These are phyloP conservation scores for Phytophthora podocarpi DNA, from an alignment of 352 stramenopile species.

Conservation along the genomic window DNA sequence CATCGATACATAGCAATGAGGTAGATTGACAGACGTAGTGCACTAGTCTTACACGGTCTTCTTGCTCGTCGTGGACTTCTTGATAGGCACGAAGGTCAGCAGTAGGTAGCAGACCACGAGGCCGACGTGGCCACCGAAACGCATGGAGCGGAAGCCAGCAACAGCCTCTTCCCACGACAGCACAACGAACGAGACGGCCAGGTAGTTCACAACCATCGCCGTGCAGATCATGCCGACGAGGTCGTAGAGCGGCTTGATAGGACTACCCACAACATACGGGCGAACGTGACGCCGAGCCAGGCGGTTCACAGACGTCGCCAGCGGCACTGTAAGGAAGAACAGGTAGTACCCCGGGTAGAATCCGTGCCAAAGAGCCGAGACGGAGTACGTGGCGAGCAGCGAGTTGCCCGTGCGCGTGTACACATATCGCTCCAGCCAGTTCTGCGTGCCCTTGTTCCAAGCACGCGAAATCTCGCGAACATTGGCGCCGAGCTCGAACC, in stretches of 20 bases:
- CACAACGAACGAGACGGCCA: conserved; percentile 74
- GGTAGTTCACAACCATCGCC: conserved; percentile 70
- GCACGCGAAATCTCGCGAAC: conserved; percentile 86
- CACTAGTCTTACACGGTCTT: conserved; percentile 34
- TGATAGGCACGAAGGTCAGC: conserved; percentile 46
- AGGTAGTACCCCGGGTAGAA: conserved; percentile 99
- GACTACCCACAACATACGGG: conserved; percentile 48
- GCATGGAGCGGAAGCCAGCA: conserved; percentile 55
- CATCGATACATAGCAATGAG: conserved; percentile 22
- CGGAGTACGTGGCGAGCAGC: conserved; percentile 93
- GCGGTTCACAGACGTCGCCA: conserved; percentile 75
- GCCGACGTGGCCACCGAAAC: conserved; percentile 61
- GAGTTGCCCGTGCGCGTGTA: conserved; percentile 96
- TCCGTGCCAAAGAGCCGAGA: conserved; percentile 98
- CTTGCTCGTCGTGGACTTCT: conserved; percentile 38
- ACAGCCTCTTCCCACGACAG: conserved; percentile 66
- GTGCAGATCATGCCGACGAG: conserved; percentile 58
- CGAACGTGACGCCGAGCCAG: conserved; percentile 58
- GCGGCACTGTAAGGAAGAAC: conserved; percentile 87
- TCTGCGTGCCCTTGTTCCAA: conserved; percentile 98
- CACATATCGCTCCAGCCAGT: conserved; percentile 97
- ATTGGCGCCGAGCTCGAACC: conserved; percentile 94
- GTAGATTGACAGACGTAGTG: background rate
- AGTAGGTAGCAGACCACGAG: conserved; percentile 45
- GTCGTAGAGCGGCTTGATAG: conserved; percentile 67